A percentile compares a stretch with the other conserved stretches of the same genome.
phyloP scores from a whole-genome alignment of 2,329 filamentous ascomycete genomes.

The Xylogone sp. region DNA sequence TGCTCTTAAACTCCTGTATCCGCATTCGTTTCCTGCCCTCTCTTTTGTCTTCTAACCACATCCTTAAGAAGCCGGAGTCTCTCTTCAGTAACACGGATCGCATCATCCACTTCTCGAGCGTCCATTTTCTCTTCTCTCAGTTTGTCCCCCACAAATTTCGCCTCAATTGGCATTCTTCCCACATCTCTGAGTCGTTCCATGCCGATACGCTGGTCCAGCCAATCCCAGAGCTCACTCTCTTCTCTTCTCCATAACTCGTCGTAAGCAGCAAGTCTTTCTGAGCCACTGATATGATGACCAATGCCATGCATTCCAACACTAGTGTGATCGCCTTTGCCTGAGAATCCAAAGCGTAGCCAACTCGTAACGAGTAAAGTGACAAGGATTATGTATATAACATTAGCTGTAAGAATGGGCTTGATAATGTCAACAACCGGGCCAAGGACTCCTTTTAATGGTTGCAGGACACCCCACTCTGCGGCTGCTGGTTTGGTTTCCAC shows the following conservation, averaged over 20 bases:
- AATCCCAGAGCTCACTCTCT: conserved; percentile 31
- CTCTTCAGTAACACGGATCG: conserved; percentile 70
- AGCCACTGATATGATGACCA: conserved; percentile 19
- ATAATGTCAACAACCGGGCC: conserved; percentile 68
- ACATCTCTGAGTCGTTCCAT: conserved; percentile 73
- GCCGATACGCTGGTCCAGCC: conserved; percentile 27
- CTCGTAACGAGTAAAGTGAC: conserved; percentile 69
- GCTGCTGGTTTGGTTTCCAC: conserved; percentile 29
- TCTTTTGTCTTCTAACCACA: conserved; percentile 52
- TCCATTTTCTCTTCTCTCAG: conserved; percentile 24
- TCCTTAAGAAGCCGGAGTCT: conserved; percentile 73
- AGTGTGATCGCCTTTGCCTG: conserved; percentile 33
- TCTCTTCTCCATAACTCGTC: conserved; percentile 69
- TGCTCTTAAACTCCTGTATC: neutral
- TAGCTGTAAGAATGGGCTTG: conserved; percentile 68
- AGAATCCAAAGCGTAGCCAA: conserved; percentile 64
- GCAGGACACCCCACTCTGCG: conserved; percentile 73
- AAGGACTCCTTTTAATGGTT: conserved; percentile 68
- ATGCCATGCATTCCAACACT: conserved; percentile 34
- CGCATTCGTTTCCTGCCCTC: neutral
- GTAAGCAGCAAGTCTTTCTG: conserved; percentile 76
- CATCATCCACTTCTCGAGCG: conserved; percentile 24
- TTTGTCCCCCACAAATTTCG: conserved; percentile 17
- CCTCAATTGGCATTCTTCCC: conserved; percentile 22
- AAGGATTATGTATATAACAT: conserved; percentile 73